phyloP scores from a whole-genome alignment of 352 stramenopile species.

The Pythium pyrilobum region DNA sequence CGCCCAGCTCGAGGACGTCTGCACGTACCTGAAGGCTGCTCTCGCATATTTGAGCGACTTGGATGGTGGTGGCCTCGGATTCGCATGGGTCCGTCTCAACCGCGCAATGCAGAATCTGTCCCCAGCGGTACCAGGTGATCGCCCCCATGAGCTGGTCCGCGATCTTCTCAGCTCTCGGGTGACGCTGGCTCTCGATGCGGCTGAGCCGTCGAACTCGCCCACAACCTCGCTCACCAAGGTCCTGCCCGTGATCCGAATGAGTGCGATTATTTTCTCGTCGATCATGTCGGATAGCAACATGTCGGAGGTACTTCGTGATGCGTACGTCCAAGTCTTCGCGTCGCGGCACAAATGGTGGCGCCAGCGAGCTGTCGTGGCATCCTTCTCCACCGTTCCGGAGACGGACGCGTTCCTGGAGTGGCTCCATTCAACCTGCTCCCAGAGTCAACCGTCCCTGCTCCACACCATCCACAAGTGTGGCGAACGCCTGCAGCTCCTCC shows the following conservation, averaged over 20 bases:
- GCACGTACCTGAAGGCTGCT: not conserved
- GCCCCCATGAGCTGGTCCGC: not conserved
- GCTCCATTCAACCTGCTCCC: not conserved
- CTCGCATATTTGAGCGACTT: not conserved
- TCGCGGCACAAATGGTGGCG: constrained; percentile 4
- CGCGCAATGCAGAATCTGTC: not conserved
- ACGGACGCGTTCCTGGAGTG: constrained; percentile 2
- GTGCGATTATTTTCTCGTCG: constrained; percentile 1
- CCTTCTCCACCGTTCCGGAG: not conserved
- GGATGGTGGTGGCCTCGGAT: not conserved
- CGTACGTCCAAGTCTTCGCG: constrained; percentile 4
- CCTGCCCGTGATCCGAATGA: not conserved
- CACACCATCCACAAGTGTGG: not conserved
- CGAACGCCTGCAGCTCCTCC: not conserved
- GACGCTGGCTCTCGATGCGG: not conserved
- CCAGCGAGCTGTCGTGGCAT: not conserved
- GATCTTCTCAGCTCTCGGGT: constrained; percentile 1
- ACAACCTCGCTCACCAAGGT: constrained; percentile 1
- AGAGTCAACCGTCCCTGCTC: not conserved
- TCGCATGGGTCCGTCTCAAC: not conserved
- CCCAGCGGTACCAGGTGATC: not conserved
- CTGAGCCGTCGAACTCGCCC: not conserved
- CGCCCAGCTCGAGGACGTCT: not conserved
- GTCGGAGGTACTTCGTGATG: not conserved
- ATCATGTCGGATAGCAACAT: not conserved